Evolutionary conservation across 1,284 basidiomycete species (phyloP).

Genomic region (Cronartium quercuum): DNA sequence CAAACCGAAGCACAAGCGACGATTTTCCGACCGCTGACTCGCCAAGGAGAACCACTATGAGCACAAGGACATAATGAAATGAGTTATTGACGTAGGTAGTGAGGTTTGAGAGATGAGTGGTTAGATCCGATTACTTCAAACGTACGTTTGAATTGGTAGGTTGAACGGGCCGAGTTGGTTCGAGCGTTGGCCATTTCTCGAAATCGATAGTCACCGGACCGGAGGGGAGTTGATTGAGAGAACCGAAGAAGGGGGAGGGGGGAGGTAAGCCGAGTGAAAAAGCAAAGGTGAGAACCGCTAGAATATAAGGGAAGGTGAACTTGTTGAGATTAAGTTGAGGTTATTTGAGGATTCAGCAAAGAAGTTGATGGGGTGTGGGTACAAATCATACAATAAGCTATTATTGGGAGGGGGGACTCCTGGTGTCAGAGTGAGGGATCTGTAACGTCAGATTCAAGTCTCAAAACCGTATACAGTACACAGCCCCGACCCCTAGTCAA

Average conservation of each 20-base stretch:
- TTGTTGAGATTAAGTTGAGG: no score
- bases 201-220: no score
- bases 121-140: neutral
- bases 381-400: no score
- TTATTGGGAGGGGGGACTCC: no score
- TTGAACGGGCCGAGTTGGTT: slow-evolving; percentile 15
- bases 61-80: neutral
- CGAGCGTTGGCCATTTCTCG: slow-evolving; percentile 7
- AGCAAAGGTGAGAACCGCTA: neutral
- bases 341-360: no score
- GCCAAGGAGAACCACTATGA: slow-evolving; percentile 52
- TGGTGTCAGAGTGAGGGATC: no score
- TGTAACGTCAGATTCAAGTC: no score
- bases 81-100: neutral
- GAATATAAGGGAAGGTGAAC: neutral
- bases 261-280: neutral
- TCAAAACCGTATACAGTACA: no score
- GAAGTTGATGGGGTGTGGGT: no score
- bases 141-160: slow-evolving; percentile 36
- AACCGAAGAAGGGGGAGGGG: neutral
- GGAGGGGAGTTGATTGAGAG: neutral
- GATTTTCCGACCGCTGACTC: slow-evolving; percentile 98
- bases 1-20: slow-evolving; percentile 87
- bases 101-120: neutral
- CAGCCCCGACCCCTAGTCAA: no score